A percentile compares a stretch with the other conserved stretches of the same genome.
phyloP scores from a whole-genome alignment of 2,329 filamentous ascomycete genomes.

The Pestalotiopsis sp. region DNA sequence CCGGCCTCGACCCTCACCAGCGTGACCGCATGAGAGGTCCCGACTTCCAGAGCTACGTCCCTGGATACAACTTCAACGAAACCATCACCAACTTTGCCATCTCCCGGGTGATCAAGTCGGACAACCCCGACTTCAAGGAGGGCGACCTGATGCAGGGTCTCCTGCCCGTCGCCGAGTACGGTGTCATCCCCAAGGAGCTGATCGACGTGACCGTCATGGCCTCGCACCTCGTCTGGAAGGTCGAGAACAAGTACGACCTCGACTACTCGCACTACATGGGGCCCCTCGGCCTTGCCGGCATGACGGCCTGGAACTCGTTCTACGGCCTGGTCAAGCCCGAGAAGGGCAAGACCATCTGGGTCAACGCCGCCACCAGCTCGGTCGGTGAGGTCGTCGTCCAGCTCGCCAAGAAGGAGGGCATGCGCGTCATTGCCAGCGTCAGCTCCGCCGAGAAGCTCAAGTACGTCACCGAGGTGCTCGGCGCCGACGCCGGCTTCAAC shows the following conservation, averaged over 20 bases:
- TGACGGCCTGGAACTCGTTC: conserved; percentile 14
- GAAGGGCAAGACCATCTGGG: conserved; percentile 13
- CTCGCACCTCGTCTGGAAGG: conserved; percentile 11
- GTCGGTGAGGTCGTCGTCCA: conserved; percentile 11
- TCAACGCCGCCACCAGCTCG: conserved; percentile 11
- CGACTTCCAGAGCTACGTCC: conserved; percentile 10
- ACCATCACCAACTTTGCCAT: conserved; percentile 11
- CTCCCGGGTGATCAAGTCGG: conserved; percentile 5
- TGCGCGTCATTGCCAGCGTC: conserved; percentile 11
- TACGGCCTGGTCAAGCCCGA: conserved; percentile 13
- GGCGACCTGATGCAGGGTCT: conserved; percentile 10
- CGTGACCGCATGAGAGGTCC: conserved; percentile 11
- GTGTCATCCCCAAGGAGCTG: conserved; percentile 11
- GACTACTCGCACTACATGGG: conserved; percentile 10
- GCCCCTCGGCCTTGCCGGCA: conserved; percentile 6
- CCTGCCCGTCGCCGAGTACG: conserved; percentile 5
- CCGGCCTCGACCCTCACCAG: conserved; percentile 10
- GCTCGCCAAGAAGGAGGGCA: conserved; percentile 12
- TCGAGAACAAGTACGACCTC: conserved; percentile 13
- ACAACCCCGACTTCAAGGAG: conserved; percentile 5
- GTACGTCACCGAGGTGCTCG: conserved; percentile 7
- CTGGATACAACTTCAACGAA: conserved; percentile 6
- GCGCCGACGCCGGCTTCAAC: conserved; percentile 11
- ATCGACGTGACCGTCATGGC: conserved; percentile 7
- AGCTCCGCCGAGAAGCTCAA: conserved; percentile 13